Evolutionary conservation across 208 protist genomes (phyloP).

Genomic region (Trypanosoma mega): DNA sequence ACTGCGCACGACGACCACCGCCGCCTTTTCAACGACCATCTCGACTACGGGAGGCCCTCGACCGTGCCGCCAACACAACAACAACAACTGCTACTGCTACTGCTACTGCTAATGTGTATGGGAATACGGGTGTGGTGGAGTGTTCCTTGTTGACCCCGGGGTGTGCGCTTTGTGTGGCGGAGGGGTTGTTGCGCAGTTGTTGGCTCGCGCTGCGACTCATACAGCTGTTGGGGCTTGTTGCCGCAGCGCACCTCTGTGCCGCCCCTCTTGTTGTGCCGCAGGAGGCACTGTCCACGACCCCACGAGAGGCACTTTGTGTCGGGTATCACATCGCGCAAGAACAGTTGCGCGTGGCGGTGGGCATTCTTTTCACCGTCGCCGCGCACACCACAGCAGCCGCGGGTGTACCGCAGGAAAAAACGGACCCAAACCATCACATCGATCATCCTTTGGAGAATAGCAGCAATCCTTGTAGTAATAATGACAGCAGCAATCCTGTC

Average conservation of each 20-base stretch:
- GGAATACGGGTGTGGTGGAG: background rate
- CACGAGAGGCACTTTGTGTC: constrained; percentile 23
- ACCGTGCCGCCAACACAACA: no score
- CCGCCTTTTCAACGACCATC: background rate
- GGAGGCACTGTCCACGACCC: constrained; percentile 20
- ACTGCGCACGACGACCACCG: constrained; percentile 2
- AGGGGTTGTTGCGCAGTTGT: constrained; percentile 35
- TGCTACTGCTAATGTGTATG: no score
- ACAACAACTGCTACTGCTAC: no score
- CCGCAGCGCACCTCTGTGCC: constrained; percentile 20
- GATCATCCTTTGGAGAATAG: background rate
- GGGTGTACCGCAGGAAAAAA: background rate
- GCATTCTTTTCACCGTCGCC: constrained; percentile 21
- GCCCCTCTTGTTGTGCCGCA: constrained; percentile 21
- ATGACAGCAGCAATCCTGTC: no score
- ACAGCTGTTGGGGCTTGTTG: constrained; percentile 46
- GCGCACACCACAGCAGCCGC: background rate
- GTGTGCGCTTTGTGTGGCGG: constrained; percentile 49
- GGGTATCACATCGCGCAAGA: constrained; percentile 35
- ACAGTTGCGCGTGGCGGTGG: constrained; percentile 9
- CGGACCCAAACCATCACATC: background rate
- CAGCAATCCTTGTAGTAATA: no score
- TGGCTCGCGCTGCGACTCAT: constrained; percentile 47
- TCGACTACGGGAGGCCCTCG: background rate
- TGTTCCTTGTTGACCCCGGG: constrained; percentile 11